phyloP scores from a whole-genome alignment of 2,329 filamentous ascomycete species.

The Cercospora berteroae region DNA sequence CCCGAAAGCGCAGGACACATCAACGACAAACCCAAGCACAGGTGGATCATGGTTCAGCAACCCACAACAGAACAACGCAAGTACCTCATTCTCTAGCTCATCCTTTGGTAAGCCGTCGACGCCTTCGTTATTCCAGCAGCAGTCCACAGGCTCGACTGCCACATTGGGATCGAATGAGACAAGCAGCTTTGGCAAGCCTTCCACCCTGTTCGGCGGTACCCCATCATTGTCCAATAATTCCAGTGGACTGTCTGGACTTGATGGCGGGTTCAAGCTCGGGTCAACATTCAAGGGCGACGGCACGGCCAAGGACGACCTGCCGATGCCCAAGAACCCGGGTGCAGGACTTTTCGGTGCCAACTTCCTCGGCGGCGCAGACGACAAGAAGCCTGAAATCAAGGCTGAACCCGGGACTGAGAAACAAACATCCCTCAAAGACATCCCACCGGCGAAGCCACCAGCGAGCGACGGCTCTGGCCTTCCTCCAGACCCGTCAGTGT shows the following conservation, averaged over 20 bases:
- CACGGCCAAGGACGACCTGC: slow-evolving; percentile 58
- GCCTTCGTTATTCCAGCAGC: slow-evolving; percentile 16
- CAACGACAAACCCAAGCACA: not conserved
- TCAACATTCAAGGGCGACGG: slow-evolving; percentile 67
- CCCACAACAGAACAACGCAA: slow-evolving; percentile 6
- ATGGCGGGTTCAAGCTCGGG: slow-evolving; percentile 62
- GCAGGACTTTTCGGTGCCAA: slow-evolving; percentile 35
- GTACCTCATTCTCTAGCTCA: slow-evolving; percentile 20
- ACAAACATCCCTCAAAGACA: slow-evolving; percentile 28
- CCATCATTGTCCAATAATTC: slow-evolving; percentile 33
- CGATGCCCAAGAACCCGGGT: slow-evolving; percentile 44
- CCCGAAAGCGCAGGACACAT: not conserved
- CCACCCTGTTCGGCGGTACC: slow-evolving; percentile 28
- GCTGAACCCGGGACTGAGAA: slow-evolving; percentile 39
- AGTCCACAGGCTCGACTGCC: slow-evolving; percentile 43
- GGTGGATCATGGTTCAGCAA: not conserved
- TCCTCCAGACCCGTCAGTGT: slow-evolving; percentile 42
- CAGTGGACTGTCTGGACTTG: slow-evolving; percentile 34
- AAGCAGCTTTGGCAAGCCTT: slow-evolving; percentile 37
- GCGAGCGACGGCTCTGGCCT: slow-evolving; percentile 37
- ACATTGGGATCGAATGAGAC: slow-evolving; percentile 39
- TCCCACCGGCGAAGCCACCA: slow-evolving; percentile 37
- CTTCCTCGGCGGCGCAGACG: slow-evolving; percentile 33
- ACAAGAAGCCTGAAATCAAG: slow-evolving; percentile 39
- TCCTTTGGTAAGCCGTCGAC: slow-evolving; percentile 17